Evolutionary conservation across 441 rosid genomes (phyloP), one percentile per base, ranked within the genome.

Genomic region (Jatropha multifida): DNA sequence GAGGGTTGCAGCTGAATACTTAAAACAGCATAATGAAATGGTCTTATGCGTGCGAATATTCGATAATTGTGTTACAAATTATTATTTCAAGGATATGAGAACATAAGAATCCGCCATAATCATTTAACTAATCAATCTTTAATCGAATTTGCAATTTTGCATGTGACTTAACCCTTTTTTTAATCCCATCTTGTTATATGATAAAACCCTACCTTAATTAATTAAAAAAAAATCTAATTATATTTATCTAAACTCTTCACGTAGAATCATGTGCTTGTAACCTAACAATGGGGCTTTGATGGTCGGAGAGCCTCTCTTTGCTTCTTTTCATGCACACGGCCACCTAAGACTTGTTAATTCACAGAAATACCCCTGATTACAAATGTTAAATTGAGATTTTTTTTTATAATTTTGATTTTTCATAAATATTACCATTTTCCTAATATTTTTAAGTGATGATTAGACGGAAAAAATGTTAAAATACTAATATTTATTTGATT

Each of bases 41-140:
- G 81, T 69, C 83, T 75, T 75, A 77, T 84, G 85, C 88, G 88
- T 82, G 88, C 88, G 89, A 88, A 88, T 88, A 88, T 83, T 86
- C 88, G 87, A 70, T 81, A 82, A 61, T 71, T 71, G 84, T 38
- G 80, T 81, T 68, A 81, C 40, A 55, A 38, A 68, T 55, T 78
- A 40, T 81, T 38, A 73, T 46, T 74, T 63, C 71, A 55, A 76
- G 74, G 65, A 71, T 77, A 74, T 73, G 77, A 78, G 64, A 72
- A 80, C 81, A 67, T 68, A 71, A 74, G 18, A 74, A 83, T 81
- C 75, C 73, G 56, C 58, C 17, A 76, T 77, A 83, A 87, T 83
- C 83, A 84, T 81, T 80, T 84, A 80, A 77, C 73, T 84, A 80
- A 83, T 88, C 79, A 81, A 78, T 51, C 72, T 52, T 76, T 76